These are phyloP conservation scores for Bacterosira constricta DNA, from an alignment of 108 stramenopile species.

Conservation along the genomic window DNA sequence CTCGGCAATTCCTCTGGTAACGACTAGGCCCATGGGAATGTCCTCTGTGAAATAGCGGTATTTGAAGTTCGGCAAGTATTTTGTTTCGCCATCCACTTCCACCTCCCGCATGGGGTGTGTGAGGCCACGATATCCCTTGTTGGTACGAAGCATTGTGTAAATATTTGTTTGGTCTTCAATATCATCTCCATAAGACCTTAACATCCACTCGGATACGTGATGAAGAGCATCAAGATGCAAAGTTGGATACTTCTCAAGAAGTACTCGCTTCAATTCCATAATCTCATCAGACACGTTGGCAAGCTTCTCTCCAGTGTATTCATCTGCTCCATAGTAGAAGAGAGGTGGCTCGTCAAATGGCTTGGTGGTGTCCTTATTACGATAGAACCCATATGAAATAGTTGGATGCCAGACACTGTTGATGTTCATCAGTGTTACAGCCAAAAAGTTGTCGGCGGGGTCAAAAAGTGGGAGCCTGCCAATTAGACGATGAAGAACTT, in stretches of 20 bases:
- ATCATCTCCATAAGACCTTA: constrained; percentile 55
- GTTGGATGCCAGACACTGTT: constrained; percentile 68
- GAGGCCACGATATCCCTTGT: constrained; percentile 64
- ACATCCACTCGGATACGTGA: constrained; percentile 62
- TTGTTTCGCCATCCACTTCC: constrained; percentile 19
- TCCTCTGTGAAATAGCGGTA: constrained; percentile 70
- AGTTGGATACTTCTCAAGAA: constrained; percentile 45
- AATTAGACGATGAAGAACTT: constrained; percentile 32
- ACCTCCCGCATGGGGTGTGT: constrained; percentile 55
- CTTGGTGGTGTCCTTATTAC: constrained; percentile 40
- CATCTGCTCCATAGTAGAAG: constrained; percentile 60
- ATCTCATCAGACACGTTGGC: constrained; percentile 53
- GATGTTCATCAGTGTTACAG: constrained; percentile 65
- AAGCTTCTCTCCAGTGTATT: constrained; percentile 60
- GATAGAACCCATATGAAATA: constrained; percentile 57
- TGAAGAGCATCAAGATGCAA: constrained; percentile 36
- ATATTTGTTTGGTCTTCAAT: constrained; percentile 60
- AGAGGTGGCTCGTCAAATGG: constrained; percentile 61
- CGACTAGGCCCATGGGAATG: constrained; percentile 60
- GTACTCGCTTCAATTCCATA: constrained; percentile 32
- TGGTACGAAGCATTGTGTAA: constrained; percentile 55
- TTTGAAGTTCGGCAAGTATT: constrained; percentile 62
- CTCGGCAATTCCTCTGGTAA: constrained; percentile 62
- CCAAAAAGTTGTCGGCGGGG: constrained; percentile 58
- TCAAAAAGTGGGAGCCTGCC: constrained; percentile 41